Evolutionary conservation across 108 stramenopile species (phyloP), one percentile per base, ranked within the genome.

Genomic region (Bacterosira constricta): DNA sequence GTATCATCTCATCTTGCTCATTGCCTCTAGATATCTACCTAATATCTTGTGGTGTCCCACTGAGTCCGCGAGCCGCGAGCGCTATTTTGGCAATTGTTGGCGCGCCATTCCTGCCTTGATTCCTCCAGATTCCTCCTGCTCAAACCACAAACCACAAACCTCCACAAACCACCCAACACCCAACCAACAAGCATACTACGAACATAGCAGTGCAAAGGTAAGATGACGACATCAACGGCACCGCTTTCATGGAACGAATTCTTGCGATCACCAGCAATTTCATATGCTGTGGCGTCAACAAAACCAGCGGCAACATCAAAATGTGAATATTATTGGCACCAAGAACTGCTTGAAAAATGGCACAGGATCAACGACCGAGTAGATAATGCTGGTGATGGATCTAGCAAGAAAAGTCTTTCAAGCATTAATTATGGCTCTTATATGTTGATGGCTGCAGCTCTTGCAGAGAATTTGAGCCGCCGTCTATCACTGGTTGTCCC

Each of bases 391-490:
- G 18, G 21, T 27, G 23, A 29, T 20, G 27, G 27, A 31, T n/a
- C n/a, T n/a, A n/a, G n/a, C n/a, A 23, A 31, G 21, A 12, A 23
- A 12, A 26, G 54, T 29, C 39, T 63, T 1, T 63, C 61, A 45
- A 63, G 31, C 36, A 54, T 72, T 51, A 72, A 54, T 39, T 72
- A 72, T 23, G 71, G 36, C 2, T 62, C 71, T 8, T 63, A 51
- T 35, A 37, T 52, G 0, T 12, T 65, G 36, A 34, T 65, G 26
- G 64, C 64, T 5, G 21, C 45, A 7, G 35, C 21, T 15, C 4
- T 51, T 27, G 64, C 50, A n/a, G 50, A 52, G 34, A 26, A 36
- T 8, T 23, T 65, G 8, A 2, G 64, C 4, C 50, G 49, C 23
- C 49, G 31, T 13, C 41, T 71, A 39, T 71, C 57, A 21, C 45